Percentiles rank a stretch among this genome's conserved stretches.
These are phyloP conservation scores for Populus tremula DNA, from an alignment of 345 rosid genomes.

Conservation along the genomic window DNA sequence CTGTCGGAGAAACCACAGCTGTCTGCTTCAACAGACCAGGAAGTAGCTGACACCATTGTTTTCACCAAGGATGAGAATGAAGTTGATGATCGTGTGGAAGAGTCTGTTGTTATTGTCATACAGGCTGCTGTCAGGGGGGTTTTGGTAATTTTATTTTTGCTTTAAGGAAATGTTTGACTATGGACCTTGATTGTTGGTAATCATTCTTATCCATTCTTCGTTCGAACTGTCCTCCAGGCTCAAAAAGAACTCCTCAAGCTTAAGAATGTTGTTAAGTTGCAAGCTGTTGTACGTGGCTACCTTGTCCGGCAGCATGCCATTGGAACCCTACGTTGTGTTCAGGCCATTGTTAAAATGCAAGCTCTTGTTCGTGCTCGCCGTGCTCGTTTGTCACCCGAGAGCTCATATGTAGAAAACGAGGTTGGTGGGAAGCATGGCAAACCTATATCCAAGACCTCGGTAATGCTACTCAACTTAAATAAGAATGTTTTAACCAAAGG, in stretches of 20 bases:
- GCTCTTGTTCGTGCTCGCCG: constrained; percentile 71
- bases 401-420: constrained; percentile 21
- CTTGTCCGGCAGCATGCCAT: constrained; percentile 81
- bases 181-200: not conserved
- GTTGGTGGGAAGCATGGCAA: constrained; percentile 26
- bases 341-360: constrained; percentile 90
- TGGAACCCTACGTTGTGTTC: constrained; percentile 85
- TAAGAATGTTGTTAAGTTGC: constrained; percentile 73
- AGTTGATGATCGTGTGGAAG: constrained; percentile 33
- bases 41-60: constrained; percentile 29
- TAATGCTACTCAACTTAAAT: constrained; percentile 27
- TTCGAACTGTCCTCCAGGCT: constrained; percentile 44
- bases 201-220: not conserved
- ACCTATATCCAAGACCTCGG: constrained; percentile 38
- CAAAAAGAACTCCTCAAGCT: constrained; percentile 57
- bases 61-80: constrained; percentile 25
- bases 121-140: constrained; percentile 59
- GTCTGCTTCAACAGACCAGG: constrained; percentile 24
- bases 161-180: not conserved
- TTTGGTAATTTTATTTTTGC: constrained; percentile 38
- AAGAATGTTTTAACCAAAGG: constrained; percentile 2
- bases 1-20: constrained; percentile 34
- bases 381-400: constrained; percentile 39
- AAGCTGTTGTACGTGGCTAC: constrained; percentile 92
- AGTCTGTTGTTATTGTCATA: constrained; percentile 45